Evolutionary conservation across 2,329 filamentous ascomycete species (phyloP).

Genomic region (Onygenales sp.): DNA sequence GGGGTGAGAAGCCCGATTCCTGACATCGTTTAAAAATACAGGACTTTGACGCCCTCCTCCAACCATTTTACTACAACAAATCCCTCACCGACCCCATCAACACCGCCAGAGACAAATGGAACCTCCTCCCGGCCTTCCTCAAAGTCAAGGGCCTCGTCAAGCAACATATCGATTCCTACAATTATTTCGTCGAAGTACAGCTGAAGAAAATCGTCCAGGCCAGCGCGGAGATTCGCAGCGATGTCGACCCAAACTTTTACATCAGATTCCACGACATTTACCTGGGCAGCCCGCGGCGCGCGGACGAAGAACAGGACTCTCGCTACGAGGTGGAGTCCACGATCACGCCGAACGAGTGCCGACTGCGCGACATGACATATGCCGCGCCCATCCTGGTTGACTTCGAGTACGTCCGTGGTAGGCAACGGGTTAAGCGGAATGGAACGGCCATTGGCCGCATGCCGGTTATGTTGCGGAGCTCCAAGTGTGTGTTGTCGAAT

Average conservation of each 20-base stretch:
- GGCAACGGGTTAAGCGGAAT: slow-evolving; percentile 63
- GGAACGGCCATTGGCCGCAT: slow-evolving; percentile 76
- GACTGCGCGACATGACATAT: slow-evolving; percentile 95
- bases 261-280: slow-evolving; percentile 83
- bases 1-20: no score
- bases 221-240: slow-evolving; percentile 79
- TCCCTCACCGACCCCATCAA: slow-evolving; percentile 59
- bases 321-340: slow-evolving; percentile 36
- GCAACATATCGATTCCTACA: slow-evolving; percentile 97
- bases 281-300: slow-evolving; percentile 69
- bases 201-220: slow-evolving; percentile 94
- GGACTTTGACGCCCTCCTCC: slow-evolving; percentile 54
- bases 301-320: slow-evolving; percentile 57
- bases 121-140: slow-evolving; percentile 89
- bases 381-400: slow-evolving; percentile 89
- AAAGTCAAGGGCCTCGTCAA: slow-evolving; percentile 96
- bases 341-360: slow-evolving; percentile 90
- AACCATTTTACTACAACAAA: slow-evolving; percentile 63
- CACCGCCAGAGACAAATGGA: slow-evolving; percentile 81
- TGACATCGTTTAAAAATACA: neutral
- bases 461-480: slow-evolving; percentile 94
- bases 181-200: slow-evolving; percentile 94
- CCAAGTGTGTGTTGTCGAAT: slow-evolving; percentile 76
- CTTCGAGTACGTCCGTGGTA: slow-evolving; percentile 78
- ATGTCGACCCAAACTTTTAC: slow-evolving; percentile 87